phyloP scores from a whole-genome alignment of 345 rosid genomes.

The Arabis alpina region DNA sequence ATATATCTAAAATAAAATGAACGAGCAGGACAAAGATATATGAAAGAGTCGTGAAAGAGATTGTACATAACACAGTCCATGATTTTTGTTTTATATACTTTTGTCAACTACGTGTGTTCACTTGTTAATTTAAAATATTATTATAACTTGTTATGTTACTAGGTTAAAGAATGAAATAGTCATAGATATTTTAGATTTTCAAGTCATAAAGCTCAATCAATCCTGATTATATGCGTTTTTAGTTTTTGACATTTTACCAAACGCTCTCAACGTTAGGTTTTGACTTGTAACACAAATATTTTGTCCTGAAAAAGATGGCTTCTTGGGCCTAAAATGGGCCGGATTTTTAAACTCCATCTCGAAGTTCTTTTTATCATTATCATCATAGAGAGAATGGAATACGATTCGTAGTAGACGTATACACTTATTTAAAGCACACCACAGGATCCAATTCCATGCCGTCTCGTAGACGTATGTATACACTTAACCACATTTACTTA shows the following conservation, averaged over 20 bases:
- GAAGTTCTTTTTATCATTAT: neutral
- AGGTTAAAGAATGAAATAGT: neutral
- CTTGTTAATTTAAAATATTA: neutral
- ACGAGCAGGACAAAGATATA: conserved; percentile 7
- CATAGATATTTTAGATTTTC: neutral
- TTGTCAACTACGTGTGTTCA: conserved; percentile 23
- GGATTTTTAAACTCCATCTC: neutral
- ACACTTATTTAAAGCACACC: neutral
- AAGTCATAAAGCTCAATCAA: conserved; percentile 11
- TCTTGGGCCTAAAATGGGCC: conserved; percentile 22
- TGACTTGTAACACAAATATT: conserved; percentile 1
- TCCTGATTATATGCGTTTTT: neutral
- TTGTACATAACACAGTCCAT: conserved; percentile 20
- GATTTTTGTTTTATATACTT: conserved; percentile 7
- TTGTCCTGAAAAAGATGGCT: neutral
- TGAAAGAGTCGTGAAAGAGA: conserved; percentile 33
- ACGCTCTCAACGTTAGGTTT: conserved; percentile 19
- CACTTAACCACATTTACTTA: too few relatives aligned
- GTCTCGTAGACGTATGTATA: too few relatives aligned
- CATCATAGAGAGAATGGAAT: neutral
- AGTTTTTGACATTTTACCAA: conserved; percentile 10
- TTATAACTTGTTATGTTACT: neutral
- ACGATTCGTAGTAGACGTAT: neutral
- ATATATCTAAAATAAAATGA: neutral
- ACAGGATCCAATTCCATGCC: neutral